phyloP scores from a whole-genome alignment of 2,329 filamentous ascomycete genomes.

The Parafenestella ontariensis region DNA sequence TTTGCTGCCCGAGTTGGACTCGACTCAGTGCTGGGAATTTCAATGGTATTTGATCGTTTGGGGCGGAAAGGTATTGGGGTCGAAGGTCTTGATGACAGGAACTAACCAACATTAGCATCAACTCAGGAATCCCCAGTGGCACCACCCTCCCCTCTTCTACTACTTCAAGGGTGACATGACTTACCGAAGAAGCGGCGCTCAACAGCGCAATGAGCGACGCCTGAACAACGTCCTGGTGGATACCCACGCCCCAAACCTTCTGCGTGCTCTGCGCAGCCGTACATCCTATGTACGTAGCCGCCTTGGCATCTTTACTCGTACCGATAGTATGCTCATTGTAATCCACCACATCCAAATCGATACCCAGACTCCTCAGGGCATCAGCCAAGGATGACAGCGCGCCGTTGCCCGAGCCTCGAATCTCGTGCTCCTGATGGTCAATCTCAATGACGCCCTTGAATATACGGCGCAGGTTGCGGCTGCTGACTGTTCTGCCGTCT shows the following conservation, averaged over 20 bases:
- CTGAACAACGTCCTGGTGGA: constrained; percentile 91
- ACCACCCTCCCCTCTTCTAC: background rate
- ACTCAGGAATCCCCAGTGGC: too few relatives aligned
- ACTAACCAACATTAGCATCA: constrained; percentile 57
- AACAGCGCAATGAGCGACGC: constrained; percentile 86
- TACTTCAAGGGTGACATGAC: constrained; percentile 37
- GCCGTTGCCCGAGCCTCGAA: constrained; percentile 84
- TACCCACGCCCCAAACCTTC: constrained; percentile 87
- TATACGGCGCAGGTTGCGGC: constrained; percentile 76
- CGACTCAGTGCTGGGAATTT: constrained; percentile 38
- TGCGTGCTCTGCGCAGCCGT: constrained; percentile 70
- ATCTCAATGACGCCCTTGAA: constrained; percentile 87
- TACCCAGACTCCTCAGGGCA: constrained; percentile 77
- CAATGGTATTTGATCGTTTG: constrained; percentile 59
- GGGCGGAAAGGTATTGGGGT: constrained; percentile 71
- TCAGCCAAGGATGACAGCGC: constrained; percentile 88
- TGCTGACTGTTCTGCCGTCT: constrained; percentile 76
- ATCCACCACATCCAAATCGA: constrained; percentile 88
- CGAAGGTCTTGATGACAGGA: constrained; percentile 72
- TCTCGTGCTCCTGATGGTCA: constrained; percentile 78
- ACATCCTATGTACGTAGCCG: constrained; percentile 95
- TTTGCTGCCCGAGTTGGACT: constrained; percentile 26
- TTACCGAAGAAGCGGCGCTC: constrained; percentile 84
- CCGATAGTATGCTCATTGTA: constrained; percentile 98
- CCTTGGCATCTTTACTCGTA: constrained; percentile 80